phyloP scores from a whole-genome alignment of 768 basidiomycete species.

The Lentinus brumalis region DNA sequence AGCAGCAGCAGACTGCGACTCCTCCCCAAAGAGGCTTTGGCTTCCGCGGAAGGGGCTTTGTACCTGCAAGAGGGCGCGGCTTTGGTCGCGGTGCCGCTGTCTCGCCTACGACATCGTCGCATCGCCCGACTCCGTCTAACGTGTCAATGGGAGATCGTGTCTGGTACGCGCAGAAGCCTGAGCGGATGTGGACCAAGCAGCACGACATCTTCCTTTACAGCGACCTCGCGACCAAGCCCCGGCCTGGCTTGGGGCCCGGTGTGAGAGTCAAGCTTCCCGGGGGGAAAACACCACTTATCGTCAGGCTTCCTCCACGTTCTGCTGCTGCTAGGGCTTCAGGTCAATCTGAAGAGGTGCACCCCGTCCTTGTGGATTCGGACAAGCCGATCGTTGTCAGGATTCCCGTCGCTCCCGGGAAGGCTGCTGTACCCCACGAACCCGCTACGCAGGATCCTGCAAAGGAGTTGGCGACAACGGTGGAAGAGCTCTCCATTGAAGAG shows the following conservation, averaged over 20 bases:
- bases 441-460: slow-evolving; percentile 22
- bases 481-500: slow-evolving; percentile 51
- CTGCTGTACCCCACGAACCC: neutral
- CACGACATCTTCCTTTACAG: slow-evolving; percentile 74
- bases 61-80: slow-evolving; percentile 44
- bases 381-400: slow-evolving; percentile 53
- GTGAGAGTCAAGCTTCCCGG: slow-evolving; percentile 70
- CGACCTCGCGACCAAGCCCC: slow-evolving; percentile 59
- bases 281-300: slow-evolving; percentile 37
- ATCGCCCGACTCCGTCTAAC: slow-evolving; percentile 28
- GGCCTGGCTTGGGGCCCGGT: slow-evolving; percentile 53
- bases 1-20: slow-evolving; percentile 36
- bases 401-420: slow-evolving; percentile 45
- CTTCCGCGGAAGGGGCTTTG: slow-evolving; percentile 50
- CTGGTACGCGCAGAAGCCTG: slow-evolving; percentile 78
- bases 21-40: slow-evolving; percentile 35
- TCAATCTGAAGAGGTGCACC: slow-evolving; percentile 2
- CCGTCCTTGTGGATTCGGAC: slow-evolving; percentile 44
- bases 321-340: slow-evolving; percentile 9
- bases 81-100: slow-evolving; percentile 31
- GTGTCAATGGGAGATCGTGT: slow-evolving; percentile 43
- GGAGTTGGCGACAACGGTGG: slow-evolving; percentile 26
- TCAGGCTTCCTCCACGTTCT: slow-evolving; percentile 40
- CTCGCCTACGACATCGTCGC: slow-evolving; percentile 21
- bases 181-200: slow-evolving; percentile 83